Conservation (phyloP, 2,329 filamentous ascomycete species). For the Paracoccidioides brasiliensis region DNA sequence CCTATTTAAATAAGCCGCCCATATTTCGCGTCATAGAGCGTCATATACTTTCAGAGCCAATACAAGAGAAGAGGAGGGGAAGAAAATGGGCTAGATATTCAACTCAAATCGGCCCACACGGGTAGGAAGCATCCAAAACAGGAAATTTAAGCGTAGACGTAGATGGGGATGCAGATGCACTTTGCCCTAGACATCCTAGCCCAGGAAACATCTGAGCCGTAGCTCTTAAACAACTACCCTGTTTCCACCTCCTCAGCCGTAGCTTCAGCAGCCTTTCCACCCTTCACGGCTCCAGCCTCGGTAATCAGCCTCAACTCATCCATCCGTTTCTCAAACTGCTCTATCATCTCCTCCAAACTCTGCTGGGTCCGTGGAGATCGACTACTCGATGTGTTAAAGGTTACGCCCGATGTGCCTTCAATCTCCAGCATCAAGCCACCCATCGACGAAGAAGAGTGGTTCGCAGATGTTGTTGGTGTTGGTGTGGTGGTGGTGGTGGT, state of each 20-base stretch:
- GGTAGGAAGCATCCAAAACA: neutral
- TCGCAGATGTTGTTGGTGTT: constrained; percentile 21
- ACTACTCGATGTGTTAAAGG: constrained; percentile 4
- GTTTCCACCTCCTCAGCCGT: neutral
- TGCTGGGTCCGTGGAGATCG: constrained; percentile 11
- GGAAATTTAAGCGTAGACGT: neutral
- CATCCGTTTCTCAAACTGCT: constrained; percentile 33
- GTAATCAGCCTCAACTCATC: constrained; percentile 31
- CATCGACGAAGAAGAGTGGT: constrained; percentile 28
- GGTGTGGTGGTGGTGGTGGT: too few relatives aligned
- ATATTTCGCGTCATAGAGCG: neutral
- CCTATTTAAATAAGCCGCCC: neutral
- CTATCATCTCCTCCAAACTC: constrained; percentile 34
- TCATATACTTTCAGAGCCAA: neutral
- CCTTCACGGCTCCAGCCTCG: constrained; percentile 18
- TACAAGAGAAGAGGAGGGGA: neutral
- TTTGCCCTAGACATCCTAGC: too few relatives aligned
- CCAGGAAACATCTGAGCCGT: too few relatives aligned
- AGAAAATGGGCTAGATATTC: neutral
- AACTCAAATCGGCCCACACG: neutral
- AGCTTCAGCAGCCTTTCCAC: neutral
- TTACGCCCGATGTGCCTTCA: constrained; percentile 27
- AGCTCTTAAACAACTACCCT: neutral
- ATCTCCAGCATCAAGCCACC: constrained; percentile 34
- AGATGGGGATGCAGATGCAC: too few relatives aligned